phyloP scores from a whole-genome alignment of 495 filamentous ascomycete genomes.

The Aspergillus cavernicola region DNA sequence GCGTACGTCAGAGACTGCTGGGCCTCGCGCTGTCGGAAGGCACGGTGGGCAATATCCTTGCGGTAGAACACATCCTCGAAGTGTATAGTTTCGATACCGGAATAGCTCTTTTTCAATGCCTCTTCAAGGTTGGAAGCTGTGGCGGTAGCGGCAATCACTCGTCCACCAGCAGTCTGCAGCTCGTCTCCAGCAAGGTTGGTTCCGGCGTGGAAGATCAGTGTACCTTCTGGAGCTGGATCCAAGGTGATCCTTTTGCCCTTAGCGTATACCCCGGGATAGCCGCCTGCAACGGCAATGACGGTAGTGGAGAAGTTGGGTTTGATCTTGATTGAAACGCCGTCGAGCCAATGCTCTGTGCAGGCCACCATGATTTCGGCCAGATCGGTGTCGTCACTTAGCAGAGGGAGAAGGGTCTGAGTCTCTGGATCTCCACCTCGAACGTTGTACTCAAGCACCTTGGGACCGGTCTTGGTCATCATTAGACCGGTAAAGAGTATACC shows the following conservation, averaged over 20 bases:
- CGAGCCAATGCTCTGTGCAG: slow-evolving; percentile 71
- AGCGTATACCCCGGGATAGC: slow-evolving; percentile 87
- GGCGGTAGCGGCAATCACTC: slow-evolving; percentile 86
- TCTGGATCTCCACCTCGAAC: slow-evolving; percentile 96
- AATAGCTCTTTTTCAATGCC: slow-evolving; percentile 81
- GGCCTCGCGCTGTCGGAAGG: slow-evolving; percentile 38
- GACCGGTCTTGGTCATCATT: slow-evolving; percentile 87
- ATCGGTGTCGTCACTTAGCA: slow-evolving; percentile 77
- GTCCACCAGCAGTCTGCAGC: slow-evolving; percentile 75
- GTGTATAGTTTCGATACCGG: slow-evolving; percentile 68
- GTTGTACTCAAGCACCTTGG: slow-evolving; percentile 94
- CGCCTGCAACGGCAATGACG: slow-evolving; percentile 88
- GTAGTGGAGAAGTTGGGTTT: slow-evolving; percentile 72
- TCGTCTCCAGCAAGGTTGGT: slow-evolving; percentile 61
- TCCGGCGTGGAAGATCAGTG: slow-evolving; percentile 89
- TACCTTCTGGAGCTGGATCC: slow-evolving; percentile 44
- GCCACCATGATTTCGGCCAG: slow-evolving; percentile 88
- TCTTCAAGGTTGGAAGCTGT: slow-evolving; percentile 69
- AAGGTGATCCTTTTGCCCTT: slow-evolving; percentile 76
- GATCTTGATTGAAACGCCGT: slow-evolving; percentile 64
- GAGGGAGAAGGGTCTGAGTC: slow-evolving; percentile 84
- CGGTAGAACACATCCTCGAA: slow-evolving; percentile 92
- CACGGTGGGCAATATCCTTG: slow-evolving; percentile 83
- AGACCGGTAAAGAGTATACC: slow-evolving; percentile 92
- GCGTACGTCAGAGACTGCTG: slow-evolving; percentile 79